Percentiles rank a stretch among this genome's conserved stretches.
phyloP scores from a whole-genome alignment of 2,329 filamentous ascomycete genomes.

The Exophiala aquamarina region DNA sequence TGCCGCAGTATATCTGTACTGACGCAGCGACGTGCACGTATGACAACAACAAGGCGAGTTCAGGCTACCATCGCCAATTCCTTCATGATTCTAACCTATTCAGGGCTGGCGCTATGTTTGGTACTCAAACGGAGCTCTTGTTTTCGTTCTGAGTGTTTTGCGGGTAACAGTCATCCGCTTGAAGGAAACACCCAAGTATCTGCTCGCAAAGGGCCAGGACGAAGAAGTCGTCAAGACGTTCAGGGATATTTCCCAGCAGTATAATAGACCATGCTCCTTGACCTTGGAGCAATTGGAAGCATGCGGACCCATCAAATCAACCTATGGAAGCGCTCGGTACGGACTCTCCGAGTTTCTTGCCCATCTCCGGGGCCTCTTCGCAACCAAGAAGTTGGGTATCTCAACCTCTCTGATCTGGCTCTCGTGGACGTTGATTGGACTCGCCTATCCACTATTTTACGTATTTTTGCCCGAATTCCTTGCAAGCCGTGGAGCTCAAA shows the following conservation, averaged over 20 bases:
- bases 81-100: conserved; percentile 33
- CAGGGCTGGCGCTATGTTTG: conserved; percentile 72
- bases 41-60: conserved; percentile 44
- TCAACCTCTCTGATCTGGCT: conserved; percentile 60
- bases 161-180: conserved; percentile 70
- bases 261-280: conserved; percentile 53
- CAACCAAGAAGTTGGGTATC: conserved; percentile 59
- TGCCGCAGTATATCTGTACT: conserved; percentile 16
- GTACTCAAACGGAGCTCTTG: conserved; percentile 67
- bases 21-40: conserved; percentile 47
- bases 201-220: conserved; percentile 72
- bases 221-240: conserved; percentile 68
- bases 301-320: conserved; percentile 39
- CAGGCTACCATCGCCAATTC: too few relatives aligned
- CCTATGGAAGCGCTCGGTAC: conserved; percentile 37
- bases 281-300: conserved; percentile 51
- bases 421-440: conserved; percentile 69
- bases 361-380: conserved; percentile 69
- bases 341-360: conserved; percentile 22
- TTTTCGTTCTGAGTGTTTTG: conserved; percentile 67
- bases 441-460: conserved; percentile 70
- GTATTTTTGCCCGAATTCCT: conserved; percentile 57
- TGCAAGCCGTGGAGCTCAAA: conserved; percentile 63
- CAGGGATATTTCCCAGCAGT: conserved; percentile 54
- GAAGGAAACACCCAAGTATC: conserved; percentile 73